Conservation (phyloP, 2,329 filamentous ascomycete species). For the Septoria linicola region DNA sequence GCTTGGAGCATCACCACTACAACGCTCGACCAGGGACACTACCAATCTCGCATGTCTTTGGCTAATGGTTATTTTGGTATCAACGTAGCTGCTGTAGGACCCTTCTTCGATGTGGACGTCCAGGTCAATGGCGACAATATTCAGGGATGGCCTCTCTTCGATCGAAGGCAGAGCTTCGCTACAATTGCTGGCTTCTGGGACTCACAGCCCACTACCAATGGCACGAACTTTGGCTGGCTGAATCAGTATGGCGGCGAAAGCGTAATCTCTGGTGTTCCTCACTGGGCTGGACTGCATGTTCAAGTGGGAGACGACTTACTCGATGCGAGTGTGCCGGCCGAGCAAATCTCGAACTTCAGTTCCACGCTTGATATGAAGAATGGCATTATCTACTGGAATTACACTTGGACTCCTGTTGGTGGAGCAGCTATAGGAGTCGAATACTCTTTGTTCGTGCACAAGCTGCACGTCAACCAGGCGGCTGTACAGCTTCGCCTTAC, state of each 20-base stretch:
- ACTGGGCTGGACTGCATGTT: conserved; percentile 63
- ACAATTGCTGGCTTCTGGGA: conserved; percentile 69
- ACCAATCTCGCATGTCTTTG: conserved; percentile 59
- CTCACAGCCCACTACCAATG: conserved; percentile 57
- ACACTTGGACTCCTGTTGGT: conserved; percentile 61
- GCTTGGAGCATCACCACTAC: conserved; percentile 58
- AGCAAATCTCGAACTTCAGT: conserved; percentile 60
- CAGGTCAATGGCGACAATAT: conserved; percentile 55
- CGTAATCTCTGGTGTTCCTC: conserved; percentile 69
- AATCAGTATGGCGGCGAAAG: conserved; percentile 68
- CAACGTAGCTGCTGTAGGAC: conserved; percentile 61
- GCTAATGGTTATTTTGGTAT: conserved; percentile 66
- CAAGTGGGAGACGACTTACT: conserved; percentile 56
- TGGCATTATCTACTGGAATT: conserved; percentile 64
- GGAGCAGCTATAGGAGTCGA: conserved; percentile 55
- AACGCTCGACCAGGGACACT: conserved; percentile 56
- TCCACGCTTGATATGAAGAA: conserved; percentile 63
- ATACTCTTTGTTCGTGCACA: conserved; percentile 67
- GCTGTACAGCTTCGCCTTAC: conserved; percentile 61
- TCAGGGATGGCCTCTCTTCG: conserved; percentile 65
- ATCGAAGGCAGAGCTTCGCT: conserved; percentile 62
- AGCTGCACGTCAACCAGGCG: conserved; percentile 61
- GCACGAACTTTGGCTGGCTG: conserved; percentile 67
- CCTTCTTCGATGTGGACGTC: conserved; percentile 62
- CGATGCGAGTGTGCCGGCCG: conserved; percentile 59